Evolutionary conservation across 2,329 filamentous ascomycete genomes (phyloP).

Genomic region (Ophiostoma fasciatum): DNA sequence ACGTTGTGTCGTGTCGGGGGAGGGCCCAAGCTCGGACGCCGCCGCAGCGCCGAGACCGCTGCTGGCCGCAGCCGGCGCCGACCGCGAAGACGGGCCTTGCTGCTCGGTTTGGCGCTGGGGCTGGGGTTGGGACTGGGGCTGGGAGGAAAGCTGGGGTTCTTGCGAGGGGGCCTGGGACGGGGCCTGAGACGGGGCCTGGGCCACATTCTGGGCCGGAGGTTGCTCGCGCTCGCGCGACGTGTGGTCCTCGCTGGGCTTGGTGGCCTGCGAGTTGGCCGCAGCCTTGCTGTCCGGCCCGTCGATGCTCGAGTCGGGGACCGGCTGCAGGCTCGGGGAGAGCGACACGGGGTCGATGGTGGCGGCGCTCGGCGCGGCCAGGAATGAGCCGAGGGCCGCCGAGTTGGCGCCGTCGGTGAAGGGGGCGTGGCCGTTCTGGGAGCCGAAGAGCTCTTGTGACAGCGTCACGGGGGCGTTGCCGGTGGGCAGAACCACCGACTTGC

Average conservation of each 20-base stretch:
- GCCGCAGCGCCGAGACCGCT: slow-evolving; percentile 13
- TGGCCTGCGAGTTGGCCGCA: too few relatives aligned
- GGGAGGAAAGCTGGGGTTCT: not conserved
- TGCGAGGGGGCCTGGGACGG: too few relatives aligned
- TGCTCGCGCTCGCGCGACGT: too few relatives aligned
- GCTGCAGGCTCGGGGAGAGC: slow-evolving; percentile 40
- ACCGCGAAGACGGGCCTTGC: not conserved
- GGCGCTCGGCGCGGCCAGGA: slow-evolving; percentile 24
- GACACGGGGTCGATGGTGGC: slow-evolving; percentile 46
- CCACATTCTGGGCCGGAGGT: too few relatives aligned
- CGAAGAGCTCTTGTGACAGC: slow-evolving; percentile 44
- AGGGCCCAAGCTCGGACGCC: slow-evolving; percentile 23
- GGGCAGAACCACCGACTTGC: slow-evolving; percentile 28
- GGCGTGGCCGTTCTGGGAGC: slow-evolving; percentile 26
- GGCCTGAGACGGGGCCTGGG: too few relatives aligned
- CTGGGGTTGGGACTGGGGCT: not conserved
- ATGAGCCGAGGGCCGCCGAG: slow-evolving; percentile 25
- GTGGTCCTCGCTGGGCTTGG: too few relatives aligned
- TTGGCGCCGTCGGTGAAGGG: slow-evolving; percentile 17
- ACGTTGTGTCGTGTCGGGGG: slow-evolving; percentile 98
- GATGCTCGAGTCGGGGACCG: slow-evolving; percentile 30
- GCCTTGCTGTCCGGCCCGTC: slow-evolving; percentile 5
- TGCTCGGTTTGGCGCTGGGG: not conserved
- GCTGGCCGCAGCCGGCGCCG: slow-evolving; percentile 2
- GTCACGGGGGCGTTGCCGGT: slow-evolving; percentile 31